Conservation (phyloP, 2,329 filamentous ascomycete species). For the Teratosphaeriaceae sp. region DNA sequence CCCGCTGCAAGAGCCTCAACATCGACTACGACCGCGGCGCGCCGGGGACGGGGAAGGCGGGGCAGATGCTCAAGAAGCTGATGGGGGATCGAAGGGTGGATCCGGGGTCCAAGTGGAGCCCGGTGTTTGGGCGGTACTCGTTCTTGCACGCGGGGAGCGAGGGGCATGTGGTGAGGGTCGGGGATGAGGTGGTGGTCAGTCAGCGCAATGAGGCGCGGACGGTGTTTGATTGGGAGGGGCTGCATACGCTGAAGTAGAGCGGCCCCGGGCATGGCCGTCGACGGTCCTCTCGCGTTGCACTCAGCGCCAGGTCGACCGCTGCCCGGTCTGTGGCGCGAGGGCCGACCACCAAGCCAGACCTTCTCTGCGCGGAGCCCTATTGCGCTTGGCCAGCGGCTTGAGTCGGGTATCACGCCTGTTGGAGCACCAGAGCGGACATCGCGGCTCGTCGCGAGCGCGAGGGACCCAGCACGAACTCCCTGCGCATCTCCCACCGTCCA, state of each 20-base stretch:
- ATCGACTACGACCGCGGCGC: constrained; percentile 42
- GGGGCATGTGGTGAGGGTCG: constrained; percentile 31
- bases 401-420: too few species aligned
- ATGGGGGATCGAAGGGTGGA: constrained; percentile 41
- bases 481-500: too few species aligned
- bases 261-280: too few species aligned
- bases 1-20: constrained; percentile 41
- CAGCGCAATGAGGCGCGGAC: constrained; percentile 35
- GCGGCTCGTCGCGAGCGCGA: too few species aligned
- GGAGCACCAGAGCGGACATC: too few species aligned
- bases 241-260: constrained; percentile 9
- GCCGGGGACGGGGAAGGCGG: constrained; percentile 30
- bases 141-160: constrained; percentile 31
- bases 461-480: too few species aligned
- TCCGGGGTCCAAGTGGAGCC: constrained; percentile 38
- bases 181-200: constrained; percentile 37
- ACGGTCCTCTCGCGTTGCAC: too few species aligned
- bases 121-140: constrained; percentile 43
- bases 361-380: too few species aligned
- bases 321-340: too few species aligned
- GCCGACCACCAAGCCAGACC: too few species aligned
- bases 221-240: constrained; percentile 24
- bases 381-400: too few species aligned
- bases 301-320: too few species aligned
- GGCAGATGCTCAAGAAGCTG: constrained; percentile 39